A percentile compares a stretch with the other conserved stretches of the same genome.
Evolutionary conservation across 169 alveolate species (phyloP).

Genomic region (Fabrea salina): DNA sequence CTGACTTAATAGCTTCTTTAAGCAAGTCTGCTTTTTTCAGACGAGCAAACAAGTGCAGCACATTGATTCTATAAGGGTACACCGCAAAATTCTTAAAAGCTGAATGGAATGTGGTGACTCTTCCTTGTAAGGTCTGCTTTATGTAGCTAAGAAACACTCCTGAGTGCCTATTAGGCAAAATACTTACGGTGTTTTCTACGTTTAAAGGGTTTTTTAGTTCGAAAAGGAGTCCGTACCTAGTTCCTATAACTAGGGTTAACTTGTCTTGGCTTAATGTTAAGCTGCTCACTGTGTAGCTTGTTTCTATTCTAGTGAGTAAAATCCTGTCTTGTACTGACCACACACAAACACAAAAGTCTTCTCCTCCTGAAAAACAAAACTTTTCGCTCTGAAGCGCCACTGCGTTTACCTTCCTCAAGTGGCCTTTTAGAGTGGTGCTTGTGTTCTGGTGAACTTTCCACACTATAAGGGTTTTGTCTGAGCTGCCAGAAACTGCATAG

Average conservation of each 20-base stretch:
- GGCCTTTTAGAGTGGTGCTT: too few species aligned
- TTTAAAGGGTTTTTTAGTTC: not conserved
- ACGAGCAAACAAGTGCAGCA: not conserved
- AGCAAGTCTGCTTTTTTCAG: not conserved
- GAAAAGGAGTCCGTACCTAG: not conserved
- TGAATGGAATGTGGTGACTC: not conserved
- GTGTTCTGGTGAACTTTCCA: too few species aligned
- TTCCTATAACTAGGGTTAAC: not conserved
- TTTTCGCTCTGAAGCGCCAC: too few species aligned
- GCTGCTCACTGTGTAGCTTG: not conserved
- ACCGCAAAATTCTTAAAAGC: not conserved
- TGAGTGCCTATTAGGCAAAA: not conserved
- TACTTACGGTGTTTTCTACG: not conserved
- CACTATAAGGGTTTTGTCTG: too few species aligned
- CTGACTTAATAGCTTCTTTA: not conserved
- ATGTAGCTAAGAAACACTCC: not conserved
- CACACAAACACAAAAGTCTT: not conserved
- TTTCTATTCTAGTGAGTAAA: not conserved
- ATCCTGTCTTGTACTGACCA: not conserved
- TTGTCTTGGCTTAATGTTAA: not conserved
- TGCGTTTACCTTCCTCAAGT: too few species aligned
- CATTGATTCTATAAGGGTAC: not conserved
- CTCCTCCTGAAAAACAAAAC: too few species aligned
- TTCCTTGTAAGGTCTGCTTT: not conserved
- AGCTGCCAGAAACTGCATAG: too few species aligned